Base-by-base conservation (phyloP, 805 yeast species). In the Teunomyces atbi region DNA sequence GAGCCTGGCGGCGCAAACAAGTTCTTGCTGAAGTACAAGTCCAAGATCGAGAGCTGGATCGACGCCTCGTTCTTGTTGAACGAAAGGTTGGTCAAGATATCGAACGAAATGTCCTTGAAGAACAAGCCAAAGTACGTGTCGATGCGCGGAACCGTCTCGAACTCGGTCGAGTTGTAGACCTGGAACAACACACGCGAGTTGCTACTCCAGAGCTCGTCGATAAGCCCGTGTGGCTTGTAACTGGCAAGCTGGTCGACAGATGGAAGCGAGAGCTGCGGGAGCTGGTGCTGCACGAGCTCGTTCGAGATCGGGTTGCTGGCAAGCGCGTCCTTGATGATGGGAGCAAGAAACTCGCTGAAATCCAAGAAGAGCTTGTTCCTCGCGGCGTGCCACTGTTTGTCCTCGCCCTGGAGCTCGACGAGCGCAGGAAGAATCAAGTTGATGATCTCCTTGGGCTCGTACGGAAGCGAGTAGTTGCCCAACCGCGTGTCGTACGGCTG, bases 1-100 rank as follows among this genome's bases (percentile, higher is more conserved):
- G 85, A 78, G 30, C 95, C 96, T 1, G 94, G 75, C 2, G 77
- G 76, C 33, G 73, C 63, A 55, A 72, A 72, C 42, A 72, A 59
- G 33, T 78, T 78, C 8, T 80, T 74, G 50, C 79, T 76, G 71
- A 90, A 90, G 57, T 82, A 91, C 45, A 79, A 63, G 57, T 86
- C 90, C 45, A 94, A 66, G 5, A 84, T 79, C 26, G 89, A 76
- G 37, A 94, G 77, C 63, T 90, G 97, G 51, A 87, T 82, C 0
- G 96, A 83, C 7, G 89, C 95, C 52, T 88, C 94, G 39, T 80
- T 81, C 59, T 96, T 84, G 68, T 94, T 94, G 73, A 89, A 94
- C 53, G 91, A 96, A 70, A 92, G 69, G 54, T 85, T 82, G 49
- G 85, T 82, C 45, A 91, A 78, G 27, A 87, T 68, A 64, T 92